Conservation (phyloP, 257 asterid species). For the Buddleja alternifolia region DNA sequence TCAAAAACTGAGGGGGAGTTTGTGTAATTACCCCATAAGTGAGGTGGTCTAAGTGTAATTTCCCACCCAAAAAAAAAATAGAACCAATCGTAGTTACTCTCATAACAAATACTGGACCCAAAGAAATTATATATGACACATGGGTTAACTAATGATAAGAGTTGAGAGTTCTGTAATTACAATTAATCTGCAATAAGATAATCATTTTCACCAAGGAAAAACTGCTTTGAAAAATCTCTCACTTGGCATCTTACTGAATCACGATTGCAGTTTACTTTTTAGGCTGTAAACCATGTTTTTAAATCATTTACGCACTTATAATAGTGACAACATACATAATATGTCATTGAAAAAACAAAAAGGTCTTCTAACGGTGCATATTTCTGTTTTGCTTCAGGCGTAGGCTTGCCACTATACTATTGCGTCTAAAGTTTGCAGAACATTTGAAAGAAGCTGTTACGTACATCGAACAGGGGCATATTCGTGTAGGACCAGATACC, state of each 20-base stretch:
- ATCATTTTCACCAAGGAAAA: background rate
- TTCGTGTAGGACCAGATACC: conserved; percentile 95
- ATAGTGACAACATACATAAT: background rate
- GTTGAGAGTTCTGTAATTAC: too few relatives aligned
- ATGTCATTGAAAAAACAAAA: background rate
- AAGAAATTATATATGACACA: conserved; percentile 1
- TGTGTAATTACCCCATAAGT: too few relatives aligned
- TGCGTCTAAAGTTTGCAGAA: conserved; percentile 77
- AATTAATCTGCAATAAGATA: background rate
- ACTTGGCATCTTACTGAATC: background rate
- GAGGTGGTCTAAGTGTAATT: too few relatives aligned
- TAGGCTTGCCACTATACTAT: conserved; percentile 75
- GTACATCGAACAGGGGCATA: conserved; percentile 94
- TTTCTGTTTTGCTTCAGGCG: conserved; percentile 76
- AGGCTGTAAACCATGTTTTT: too few relatives aligned
- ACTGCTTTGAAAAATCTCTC: too few relatives aligned
- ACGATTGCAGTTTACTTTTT: background rate
- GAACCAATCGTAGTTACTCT: background rate
- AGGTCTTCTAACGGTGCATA: too few relatives aligned
- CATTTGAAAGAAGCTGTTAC: conserved; percentile 90
- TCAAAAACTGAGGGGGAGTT: too few relatives aligned
- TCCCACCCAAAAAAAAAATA: too few relatives aligned
- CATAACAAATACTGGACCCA: background rate
- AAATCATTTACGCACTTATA: too few relatives aligned
- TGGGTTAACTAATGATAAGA: too few relatives aligned